Percentiles rank a stretch among this genome's conserved stretches.
phyloP scores from a whole-genome alignment of 1,284 basidiomycete species.

The Ceratobasidium sp. region DNA sequence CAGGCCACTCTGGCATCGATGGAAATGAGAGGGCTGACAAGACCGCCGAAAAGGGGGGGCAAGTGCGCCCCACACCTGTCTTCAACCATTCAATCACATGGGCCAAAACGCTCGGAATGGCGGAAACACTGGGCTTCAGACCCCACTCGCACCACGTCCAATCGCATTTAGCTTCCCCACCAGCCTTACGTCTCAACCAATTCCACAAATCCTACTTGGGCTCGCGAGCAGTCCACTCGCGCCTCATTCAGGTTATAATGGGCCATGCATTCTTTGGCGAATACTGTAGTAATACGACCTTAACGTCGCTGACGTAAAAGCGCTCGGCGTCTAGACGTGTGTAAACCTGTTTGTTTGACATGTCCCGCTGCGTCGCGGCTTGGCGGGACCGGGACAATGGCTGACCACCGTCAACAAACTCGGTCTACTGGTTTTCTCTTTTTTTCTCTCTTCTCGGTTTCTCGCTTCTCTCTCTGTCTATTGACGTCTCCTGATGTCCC shows the following conservation, averaged over 20 bases:
- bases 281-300: too few species aligned
- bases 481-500: slow-evolving; percentile 21
- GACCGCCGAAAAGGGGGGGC: slow-evolving; percentile 40
- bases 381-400: too few species aligned
- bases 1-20: slow-evolving; percentile 39
- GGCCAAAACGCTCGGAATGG: not conserved
- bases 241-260: slow-evolving; percentile 3
- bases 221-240: not conserved
- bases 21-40: slow-evolving; percentile 44
- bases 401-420: too few species aligned
- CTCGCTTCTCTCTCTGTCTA: too few species aligned
- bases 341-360: too few species aligned
- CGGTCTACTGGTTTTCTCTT: too few species aligned
- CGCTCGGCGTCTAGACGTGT: too few species aligned
- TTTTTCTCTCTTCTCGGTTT: too few species aligned
- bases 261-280: not conserved
- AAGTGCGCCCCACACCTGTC: not conserved
- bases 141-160: not conserved
- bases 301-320: too few species aligned
- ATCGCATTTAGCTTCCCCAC: not conserved
- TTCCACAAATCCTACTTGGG: not conserved
- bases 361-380: too few species aligned
- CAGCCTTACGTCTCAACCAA: not conserved
- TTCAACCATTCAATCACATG: slow-evolving; percentile 20
- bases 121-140: not conserved